Evolutionary conservation across 371 early-diverging fungal genomes (phyloP), one percentile per base, ranked within the genome.

Genomic region (Gilbertella persicaria): DNA sequence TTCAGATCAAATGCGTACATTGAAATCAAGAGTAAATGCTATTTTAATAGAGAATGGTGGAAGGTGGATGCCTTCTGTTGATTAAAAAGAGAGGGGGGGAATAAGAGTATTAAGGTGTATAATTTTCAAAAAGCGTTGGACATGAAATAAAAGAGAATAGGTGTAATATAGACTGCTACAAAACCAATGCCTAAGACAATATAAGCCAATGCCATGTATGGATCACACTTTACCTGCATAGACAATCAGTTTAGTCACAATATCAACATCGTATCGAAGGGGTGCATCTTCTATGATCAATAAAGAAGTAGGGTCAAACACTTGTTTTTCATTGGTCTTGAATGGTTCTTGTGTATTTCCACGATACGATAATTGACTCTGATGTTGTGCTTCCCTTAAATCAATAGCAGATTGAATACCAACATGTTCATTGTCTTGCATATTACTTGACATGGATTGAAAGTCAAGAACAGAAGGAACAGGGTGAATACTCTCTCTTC

Each of bases 221-320:
- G 5, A 20, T 7, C 1, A 52, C 24, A 23, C 26, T 12, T 60
- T 65, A 67, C 75, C 88, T 26, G 83, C 82, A 68, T 88, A 88
- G 12, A 88, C 86, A 41, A 88, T 80, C 29, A 85, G 50, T 53
- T 85, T 85, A 20, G 84, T 79, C 13, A 83, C 83, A 71, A 84
- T 85, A 51, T 86, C 85, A 16, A 88, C 82, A 69, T 88, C 86
- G 43, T 83, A 83, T 19, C 84, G 69, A 45, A 79, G 49, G 33
- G 85, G 75, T 44, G 78, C 80, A 60, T 84, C 71, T 39, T 80
- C 81, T 0, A 78, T 55, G 9, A 79, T 64, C 13, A 82, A 55
- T 30, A 79, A 36, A 0, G 59, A 62, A 9, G 64, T 60, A 30
- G 69, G 65, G 41, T 71, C 71, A 51, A 52, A 60, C 2, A 30